A percentile compares a stretch with the other conserved stretches of the same genome.
These are phyloP conservation scores for Neurospora hispaniola DNA, from an alignment of 495 filamentous ascomycete species.

Conservation along the genomic window DNA sequence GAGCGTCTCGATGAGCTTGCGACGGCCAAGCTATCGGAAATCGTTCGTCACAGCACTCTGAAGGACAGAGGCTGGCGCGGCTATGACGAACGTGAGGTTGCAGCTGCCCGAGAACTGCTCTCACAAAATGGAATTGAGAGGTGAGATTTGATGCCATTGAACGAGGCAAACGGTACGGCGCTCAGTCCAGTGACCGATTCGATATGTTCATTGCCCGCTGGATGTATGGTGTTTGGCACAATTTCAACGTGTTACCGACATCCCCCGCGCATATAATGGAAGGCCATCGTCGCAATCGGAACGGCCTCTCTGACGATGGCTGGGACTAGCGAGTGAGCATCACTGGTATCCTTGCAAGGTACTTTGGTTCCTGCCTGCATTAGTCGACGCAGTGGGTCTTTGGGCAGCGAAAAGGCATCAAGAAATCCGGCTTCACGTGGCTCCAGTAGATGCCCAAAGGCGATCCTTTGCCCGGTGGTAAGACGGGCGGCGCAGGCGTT, in stretches of 20 bases:
- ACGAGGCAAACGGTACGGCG: slow-evolving; percentile 5
- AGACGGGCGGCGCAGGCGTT: slow-evolving; percentile 15
- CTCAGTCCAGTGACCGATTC: slow-evolving; percentile 18
- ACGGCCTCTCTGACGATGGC: slow-evolving; percentile 2
- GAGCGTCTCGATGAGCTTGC: slow-evolving; percentile 61
- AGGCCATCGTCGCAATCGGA: slow-evolving; percentile 1
- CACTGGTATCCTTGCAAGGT: slow-evolving; percentile 15
- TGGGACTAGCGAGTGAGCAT: neutral
- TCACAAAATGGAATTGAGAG: slow-evolving; percentile 31
- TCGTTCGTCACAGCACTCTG: slow-evolving; percentile 51
- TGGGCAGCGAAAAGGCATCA: slow-evolving; percentile 20
- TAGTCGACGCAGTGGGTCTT: slow-evolving; percentile 23
- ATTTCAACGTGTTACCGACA: neutral
- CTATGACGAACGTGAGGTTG: slow-evolving; percentile 63
- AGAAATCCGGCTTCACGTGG: slow-evolving; percentile 20
- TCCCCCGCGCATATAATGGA: neutral
- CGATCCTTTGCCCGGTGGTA: slow-evolving; percentile 8
- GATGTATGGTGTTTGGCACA: slow-evolving; percentile 18
- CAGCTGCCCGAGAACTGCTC: slow-evolving; percentile 66
- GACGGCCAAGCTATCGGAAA: slow-evolving; percentile 62
- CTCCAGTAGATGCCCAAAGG: slow-evolving; percentile 18
- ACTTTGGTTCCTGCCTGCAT: slow-evolving; percentile 5
- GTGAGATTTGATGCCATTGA: slow-evolving; percentile 14
- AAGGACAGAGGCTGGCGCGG: slow-evolving; percentile 59
- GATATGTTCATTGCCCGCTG: slow-evolving; percentile 8